Base-by-base conservation (phyloP, 1,139 yeast species). In the Candida frijolesensis region DNA sequence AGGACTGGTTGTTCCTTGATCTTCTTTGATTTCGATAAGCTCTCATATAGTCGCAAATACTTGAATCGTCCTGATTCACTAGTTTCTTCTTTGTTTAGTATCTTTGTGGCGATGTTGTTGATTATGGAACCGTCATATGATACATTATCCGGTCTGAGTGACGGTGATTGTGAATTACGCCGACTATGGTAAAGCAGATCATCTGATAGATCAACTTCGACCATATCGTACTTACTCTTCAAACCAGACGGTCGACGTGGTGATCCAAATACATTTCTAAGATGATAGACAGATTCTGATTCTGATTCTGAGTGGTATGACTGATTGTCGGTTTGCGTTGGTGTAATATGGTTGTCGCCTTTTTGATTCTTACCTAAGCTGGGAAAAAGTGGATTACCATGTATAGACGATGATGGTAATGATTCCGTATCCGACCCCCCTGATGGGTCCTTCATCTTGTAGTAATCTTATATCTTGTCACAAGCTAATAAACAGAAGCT, bases 101-200 rank as follows among this genome's bases (percentile, higher is more conserved):
- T 18, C 12, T 34, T 18, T 1, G 55, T 51, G 14, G 61, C 60
- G 51, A 71, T 61, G 35, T 65, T 55, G 12, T 63, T 56, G 6
- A 71, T 59, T 2, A 72, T 54, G 1, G 72, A 66, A 4, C 73
- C 63, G 25, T 66, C 63, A 0, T 71, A 49, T 2, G 73, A 64
- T 15, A 52, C 46, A 1, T 41, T 35, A 16, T 53, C 57, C 1
- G 25, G 19, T 11, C 37, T 15, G 25, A 38, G 9, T 22, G 50
- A 18, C 1, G 40, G 15, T 6, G 51, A 38, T 16, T 15, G 12
- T 12, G 22, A 12, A 5, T 18, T 7, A 14, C 18, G 33, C 34
- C 35, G 30, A 14, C 42, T 42, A 16, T 33, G 32, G 19, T 18
- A 22, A 15, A 40, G 35, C 42, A 42, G 47, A 37, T 42, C 16